phyloP scores from a whole-genome alignment of 495 filamentous ascomycete species.

The Chaetomium cochliodes region DNA sequence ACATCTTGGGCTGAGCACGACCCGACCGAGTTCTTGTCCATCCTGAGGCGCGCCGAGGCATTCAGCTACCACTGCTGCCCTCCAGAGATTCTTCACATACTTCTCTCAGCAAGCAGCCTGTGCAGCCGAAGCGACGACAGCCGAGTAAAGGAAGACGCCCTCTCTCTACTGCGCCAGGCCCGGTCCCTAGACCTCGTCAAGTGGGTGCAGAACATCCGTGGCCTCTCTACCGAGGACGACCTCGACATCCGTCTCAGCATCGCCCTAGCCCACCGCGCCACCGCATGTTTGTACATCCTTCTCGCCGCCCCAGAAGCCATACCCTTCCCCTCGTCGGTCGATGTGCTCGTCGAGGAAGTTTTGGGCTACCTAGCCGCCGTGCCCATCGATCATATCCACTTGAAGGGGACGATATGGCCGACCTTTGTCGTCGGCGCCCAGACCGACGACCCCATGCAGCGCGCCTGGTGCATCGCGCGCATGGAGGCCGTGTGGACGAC shows the following conservation, averaged over 20 bases:
- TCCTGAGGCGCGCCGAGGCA: slow-evolving; percentile 44
- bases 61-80: slow-evolving; percentile 51
- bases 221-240: slow-evolving; percentile 36
- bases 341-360: slow-evolving; percentile 42
- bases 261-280: slow-evolving; percentile 45
- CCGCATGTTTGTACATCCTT: slow-evolving; percentile 44
- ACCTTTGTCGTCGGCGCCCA: slow-evolving; percentile 58
- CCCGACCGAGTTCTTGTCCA: slow-evolving; percentile 32
- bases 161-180: slow-evolving; percentile 35
- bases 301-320: slow-evolving; percentile 31
- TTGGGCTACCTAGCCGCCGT: slow-evolving; percentile 46
- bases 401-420: slow-evolving; percentile 60
- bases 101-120: slow-evolving; percentile 37
- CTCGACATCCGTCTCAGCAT: slow-evolving; percentile 43
- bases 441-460: slow-evolving; percentile 32
- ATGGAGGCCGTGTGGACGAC: slow-evolving; percentile 37
- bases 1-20: slow-evolving; percentile 21
- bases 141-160: slow-evolving; percentile 11
- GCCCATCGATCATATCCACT: slow-evolving; percentile 44
- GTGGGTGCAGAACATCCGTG: slow-evolving; percentile 42
- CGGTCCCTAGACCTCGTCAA: slow-evolving; percentile 34
- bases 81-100: slow-evolving; percentile 39
- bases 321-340: slow-evolving; percentile 23
- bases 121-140: slow-evolving; percentile 22
- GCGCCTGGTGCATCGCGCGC: slow-evolving; percentile 41